These are phyloP conservation scores for Euphorbia celastroides DNA, from an alignment of 441 rosid genomes.

Conservation along the genomic window DNA sequence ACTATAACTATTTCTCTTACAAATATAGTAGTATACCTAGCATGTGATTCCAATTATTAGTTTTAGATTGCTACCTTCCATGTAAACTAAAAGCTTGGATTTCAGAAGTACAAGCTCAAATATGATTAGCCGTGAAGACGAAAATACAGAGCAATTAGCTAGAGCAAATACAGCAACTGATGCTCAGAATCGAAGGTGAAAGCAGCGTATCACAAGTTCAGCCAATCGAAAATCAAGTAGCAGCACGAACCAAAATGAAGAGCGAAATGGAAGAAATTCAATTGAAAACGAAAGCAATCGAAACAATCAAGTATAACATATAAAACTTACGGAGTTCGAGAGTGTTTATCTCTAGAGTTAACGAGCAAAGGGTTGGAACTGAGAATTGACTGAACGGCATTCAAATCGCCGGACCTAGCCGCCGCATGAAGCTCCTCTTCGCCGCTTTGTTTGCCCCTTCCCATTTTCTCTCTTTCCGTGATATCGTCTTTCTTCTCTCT, in stretches of 20 bases:
- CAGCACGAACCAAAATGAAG: background rate
- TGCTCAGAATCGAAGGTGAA: background rate
- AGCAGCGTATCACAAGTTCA: background rate
- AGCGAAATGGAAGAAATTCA: background rate
- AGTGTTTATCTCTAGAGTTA: conserved; percentile 90
- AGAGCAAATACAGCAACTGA: background rate
- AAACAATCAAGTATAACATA: background rate
- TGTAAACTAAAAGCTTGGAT: too few relatives aligned
- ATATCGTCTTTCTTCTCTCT: background rate
- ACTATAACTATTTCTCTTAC: too few relatives aligned
- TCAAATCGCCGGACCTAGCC: conserved; percentile 80
- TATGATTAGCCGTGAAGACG: background rate
- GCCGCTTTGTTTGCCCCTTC: conserved; percentile 27
- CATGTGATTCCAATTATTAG: too few relatives aligned
- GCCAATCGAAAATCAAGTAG: background rate
- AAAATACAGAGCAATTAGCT: too few relatives aligned
- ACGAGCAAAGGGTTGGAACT: conserved; percentile 55
- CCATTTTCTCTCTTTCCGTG: background rate
- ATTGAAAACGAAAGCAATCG: background rate
- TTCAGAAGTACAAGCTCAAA: background rate
- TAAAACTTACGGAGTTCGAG: conserved; percentile 85
- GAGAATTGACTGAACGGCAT: conserved; percentile 46
- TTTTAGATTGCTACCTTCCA: too few relatives aligned
- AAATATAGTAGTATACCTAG: too few relatives aligned
- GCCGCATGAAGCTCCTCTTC: conserved; percentile 57